phyloP scores from a whole-genome alignment of 495 filamentous ascomycete genomes.

The Terfezia claveryi region DNA sequence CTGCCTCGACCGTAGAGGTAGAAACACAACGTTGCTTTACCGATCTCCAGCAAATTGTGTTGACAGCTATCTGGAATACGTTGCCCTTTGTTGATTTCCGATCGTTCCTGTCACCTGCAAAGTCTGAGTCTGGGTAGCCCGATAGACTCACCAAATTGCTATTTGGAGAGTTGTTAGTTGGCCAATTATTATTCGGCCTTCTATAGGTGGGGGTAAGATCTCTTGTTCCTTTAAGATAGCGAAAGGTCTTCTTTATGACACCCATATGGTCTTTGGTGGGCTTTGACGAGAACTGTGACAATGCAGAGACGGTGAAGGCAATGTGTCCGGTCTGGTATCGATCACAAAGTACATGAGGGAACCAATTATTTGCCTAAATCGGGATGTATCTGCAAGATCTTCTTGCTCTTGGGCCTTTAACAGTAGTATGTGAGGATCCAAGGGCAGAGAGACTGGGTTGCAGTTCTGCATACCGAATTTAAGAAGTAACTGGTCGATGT shows the following conservation, averaged over 20 bases:
- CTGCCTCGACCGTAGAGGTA: neutral
- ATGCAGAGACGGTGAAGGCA: slow-evolving; percentile 1
- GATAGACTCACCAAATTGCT: neutral
- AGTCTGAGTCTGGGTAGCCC: slow-evolving; percentile 1
- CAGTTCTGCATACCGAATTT: neutral
- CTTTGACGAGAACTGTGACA: slow-evolving; percentile 3
- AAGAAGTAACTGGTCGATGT: neutral
- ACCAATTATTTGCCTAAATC: slow-evolving; percentile 3
- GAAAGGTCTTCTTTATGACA: neutral
- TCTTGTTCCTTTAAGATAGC: neutral
- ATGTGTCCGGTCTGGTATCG: slow-evolving; percentile 10
- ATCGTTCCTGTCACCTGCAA: neutral
- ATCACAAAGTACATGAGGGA: slow-evolving; percentile 5
- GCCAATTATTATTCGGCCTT: no score
- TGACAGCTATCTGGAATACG: neutral
- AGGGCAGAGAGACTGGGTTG: neutral
- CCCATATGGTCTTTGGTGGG: neutral
- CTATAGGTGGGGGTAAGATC: neutral
- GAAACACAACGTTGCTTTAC: slow-evolving; percentile 3
- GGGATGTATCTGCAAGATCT: neutral
- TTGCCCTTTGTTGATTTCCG: neutral
- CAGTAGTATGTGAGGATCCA: neutral
- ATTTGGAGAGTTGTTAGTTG: neutral
- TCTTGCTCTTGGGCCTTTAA: neutral
- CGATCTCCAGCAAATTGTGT: neutral